Evolutionary conservation across 495 filamentous ascomycete species (phyloP).

Genomic region (Beverwykella pulmonaria): DNA sequence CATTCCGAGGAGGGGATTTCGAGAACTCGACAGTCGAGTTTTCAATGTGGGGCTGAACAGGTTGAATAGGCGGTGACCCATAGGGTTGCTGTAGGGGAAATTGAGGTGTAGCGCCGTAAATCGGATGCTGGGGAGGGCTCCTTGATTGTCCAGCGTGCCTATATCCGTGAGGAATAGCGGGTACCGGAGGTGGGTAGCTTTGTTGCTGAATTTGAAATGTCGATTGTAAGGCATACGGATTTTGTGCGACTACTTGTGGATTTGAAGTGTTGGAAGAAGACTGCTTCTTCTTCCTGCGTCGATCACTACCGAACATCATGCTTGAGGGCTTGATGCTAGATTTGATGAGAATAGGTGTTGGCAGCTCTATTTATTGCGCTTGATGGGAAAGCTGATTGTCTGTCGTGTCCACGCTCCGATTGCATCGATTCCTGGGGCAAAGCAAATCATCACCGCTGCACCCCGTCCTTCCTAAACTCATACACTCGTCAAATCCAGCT

Average conservation of each 20-base stretch:
- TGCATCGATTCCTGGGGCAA: neutral
- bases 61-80: neutral
- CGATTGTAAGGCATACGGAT: neutral
- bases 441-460: neutral
- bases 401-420: neutral
- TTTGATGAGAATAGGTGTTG: too few relatives aligned
- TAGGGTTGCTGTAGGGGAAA: neutral
- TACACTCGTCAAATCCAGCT: neutral
- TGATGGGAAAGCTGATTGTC: neutral
- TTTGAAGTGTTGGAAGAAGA: constrained; percentile 11
- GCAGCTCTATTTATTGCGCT: neutral
- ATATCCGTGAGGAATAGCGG: neutral
- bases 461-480: neutral
- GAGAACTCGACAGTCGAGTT: constrained; percentile 21
- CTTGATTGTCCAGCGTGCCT: neutral
- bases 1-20: neutral
- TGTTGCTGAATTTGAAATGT: constrained; percentile 3
- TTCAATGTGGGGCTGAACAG: constrained; percentile 1
- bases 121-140: constrained; percentile 1
- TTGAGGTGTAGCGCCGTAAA: neutral
- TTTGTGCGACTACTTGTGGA: neutral
- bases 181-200: neutral
- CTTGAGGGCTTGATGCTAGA: neutral
- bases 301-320: neutral
- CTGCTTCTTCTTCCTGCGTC: constrained; percentile 17